Conservation (phyloP, 2,329 filamentous ascomycete genomes). For the Ascochyta viciae-villosae region DNA sequence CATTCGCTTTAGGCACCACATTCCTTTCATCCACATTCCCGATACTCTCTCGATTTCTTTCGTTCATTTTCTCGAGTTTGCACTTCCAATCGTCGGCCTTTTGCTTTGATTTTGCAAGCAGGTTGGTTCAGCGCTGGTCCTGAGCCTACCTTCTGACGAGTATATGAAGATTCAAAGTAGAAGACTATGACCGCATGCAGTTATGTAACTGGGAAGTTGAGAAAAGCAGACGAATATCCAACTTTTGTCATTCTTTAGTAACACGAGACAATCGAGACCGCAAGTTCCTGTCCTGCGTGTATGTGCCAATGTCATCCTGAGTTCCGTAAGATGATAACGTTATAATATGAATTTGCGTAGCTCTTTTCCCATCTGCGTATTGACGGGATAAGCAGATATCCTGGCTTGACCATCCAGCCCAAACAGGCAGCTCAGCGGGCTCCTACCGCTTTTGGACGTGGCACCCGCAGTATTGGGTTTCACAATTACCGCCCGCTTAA, state of each 20-base stretch:
- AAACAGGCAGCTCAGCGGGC: neutral
- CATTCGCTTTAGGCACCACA: neutral
- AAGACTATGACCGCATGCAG: neutral
- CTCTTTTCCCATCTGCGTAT: no score
- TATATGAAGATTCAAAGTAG: neutral
- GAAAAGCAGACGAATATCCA: neutral
- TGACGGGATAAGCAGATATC: no score
- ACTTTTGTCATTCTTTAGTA: neutral
- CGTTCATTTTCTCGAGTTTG: neutral
- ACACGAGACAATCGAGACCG: neutral
- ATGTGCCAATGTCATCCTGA: no score
- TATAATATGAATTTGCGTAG: no score
- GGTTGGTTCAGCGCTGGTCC: constrained; percentile 6
- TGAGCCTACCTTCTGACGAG: neutral
- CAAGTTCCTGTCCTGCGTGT: no score
- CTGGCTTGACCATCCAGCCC: neutral
- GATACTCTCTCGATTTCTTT: neutral
- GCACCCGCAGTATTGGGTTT: neutral
- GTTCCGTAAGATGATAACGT: no score
- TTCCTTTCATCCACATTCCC: neutral
- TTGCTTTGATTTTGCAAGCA: neutral
- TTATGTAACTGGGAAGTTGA: neutral
- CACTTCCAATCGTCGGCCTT: neutral
- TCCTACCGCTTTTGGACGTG: neutral
- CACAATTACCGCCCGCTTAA: neutral